Evolutionary conservation across 768 basidiomycete genomes (phyloP).

Genomic region (Ramaria rubella): DNA sequence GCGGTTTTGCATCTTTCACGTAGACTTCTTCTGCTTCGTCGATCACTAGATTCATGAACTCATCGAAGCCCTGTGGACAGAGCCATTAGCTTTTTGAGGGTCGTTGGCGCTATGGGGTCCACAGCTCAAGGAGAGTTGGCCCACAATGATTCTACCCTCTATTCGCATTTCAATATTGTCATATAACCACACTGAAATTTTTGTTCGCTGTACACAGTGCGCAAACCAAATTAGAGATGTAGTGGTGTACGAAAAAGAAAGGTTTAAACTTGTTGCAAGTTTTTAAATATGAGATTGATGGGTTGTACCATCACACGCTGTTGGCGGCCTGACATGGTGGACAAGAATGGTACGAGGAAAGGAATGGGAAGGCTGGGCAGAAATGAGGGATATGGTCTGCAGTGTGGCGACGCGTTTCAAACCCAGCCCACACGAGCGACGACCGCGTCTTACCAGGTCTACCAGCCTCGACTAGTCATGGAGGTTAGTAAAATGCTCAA

Average conservation of each 20-base stretch:
- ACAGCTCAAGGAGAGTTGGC: no score
- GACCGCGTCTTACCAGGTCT: neutral
- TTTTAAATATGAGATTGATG: slow-evolving; percentile 99
- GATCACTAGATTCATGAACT: slow-evolving; percentile 98
- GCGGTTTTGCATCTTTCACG: slow-evolving; percentile 82
- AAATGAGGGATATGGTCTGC: neutral
- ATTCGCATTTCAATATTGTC: slow-evolving; percentile 97
- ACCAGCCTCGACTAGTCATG: neutral
- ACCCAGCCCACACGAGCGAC: neutral
- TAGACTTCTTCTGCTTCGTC: slow-evolving; percentile 92
- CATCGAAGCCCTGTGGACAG: slow-evolving; percentile 83
- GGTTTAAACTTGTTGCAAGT: slow-evolving; percentile 69
- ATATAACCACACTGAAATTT: slow-evolving; percentile 91
- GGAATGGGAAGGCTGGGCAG: neutral
- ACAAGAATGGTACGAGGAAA: neutral
- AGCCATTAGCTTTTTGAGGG: neutral
- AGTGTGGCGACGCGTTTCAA: slow-evolving; percentile 9
- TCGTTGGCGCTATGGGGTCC: slow-evolving; percentile 7
- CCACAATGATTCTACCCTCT: slow-evolving; percentile 90
- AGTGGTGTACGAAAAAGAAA: slow-evolving; percentile 9
- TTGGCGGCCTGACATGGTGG: slow-evolving; percentile 83
- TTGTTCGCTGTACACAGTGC: slow-evolving; percentile 51
- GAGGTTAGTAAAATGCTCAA: slow-evolving; percentile 2
- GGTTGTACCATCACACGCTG: slow-evolving; percentile 99
- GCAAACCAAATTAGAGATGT: neutral